These are phyloP conservation scores for Colletotrichum sp. DNA, from an alignment of 2,329 filamentous ascomycete genomes.

Conservation along the genomic window DNA sequence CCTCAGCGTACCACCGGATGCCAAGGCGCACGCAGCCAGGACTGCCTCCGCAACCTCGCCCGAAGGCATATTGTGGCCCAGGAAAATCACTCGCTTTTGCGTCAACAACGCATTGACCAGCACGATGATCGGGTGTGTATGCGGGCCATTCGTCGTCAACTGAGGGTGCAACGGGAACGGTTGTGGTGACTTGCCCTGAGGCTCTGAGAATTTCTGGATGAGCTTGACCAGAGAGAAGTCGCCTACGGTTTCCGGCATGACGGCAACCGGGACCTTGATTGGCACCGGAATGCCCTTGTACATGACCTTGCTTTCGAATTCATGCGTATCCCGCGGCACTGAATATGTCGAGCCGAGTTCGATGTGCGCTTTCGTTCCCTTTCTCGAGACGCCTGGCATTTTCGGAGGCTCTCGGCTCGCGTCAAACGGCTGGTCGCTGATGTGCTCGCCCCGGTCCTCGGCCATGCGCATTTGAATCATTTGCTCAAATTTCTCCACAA, in stretches of 20 bases:
- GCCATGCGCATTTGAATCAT: conserved; percentile 86
- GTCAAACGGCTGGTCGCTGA: conserved; percentile 47
- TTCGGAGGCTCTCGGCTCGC: conserved; percentile 52
- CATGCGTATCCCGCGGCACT: conserved; percentile 92
- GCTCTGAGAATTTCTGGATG: conserved; percentile 88
- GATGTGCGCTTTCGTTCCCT: conserved; percentile 66
- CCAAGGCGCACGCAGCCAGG: conserved; percentile 91
- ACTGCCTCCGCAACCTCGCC: conserved; percentile 98
- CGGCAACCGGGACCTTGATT: conserved; percentile 92
- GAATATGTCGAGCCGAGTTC: conserved; percentile 67
- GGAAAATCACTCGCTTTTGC: conserved; percentile 94
- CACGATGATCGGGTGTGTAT: conserved; percentile 93
- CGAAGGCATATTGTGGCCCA: conserved; percentile 93
- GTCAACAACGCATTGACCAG: conserved; percentile 93
- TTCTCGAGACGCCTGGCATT: conserved; percentile 57
- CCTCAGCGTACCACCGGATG: conserved; percentile 87
- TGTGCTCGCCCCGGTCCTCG: conserved; percentile 59
- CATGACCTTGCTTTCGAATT: conserved; percentile 93
- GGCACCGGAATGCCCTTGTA: conserved; percentile 98
- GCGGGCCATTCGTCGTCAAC: conserved; percentile 87
- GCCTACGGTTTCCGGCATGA: conserved; percentile 94
- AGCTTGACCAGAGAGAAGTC: conserved; percentile 98
- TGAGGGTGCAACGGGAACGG: conserved; percentile 88
- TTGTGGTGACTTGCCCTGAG: conserved; percentile 82
- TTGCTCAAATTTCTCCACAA: conserved; percentile 95